Base-by-base conservation (phyloP, 2,329 filamentous ascomycete genomes). In the Tolypocladium album region DNA sequence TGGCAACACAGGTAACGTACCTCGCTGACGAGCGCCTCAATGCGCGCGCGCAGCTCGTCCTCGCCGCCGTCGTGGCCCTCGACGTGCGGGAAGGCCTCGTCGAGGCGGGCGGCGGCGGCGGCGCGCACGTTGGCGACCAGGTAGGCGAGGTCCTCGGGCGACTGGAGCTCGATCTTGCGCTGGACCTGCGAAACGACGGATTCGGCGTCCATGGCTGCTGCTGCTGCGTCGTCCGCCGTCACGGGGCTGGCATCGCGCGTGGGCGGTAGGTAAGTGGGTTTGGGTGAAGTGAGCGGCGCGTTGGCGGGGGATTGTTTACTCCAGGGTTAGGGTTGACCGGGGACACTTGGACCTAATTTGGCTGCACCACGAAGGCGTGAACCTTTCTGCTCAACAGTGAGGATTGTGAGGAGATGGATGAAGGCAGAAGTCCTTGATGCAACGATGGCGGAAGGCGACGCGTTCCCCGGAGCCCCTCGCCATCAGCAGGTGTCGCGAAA, bases 111-210 rank as follows among this genome's bases (percentile, higher is more conserved):
- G 53, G 82, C 79, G 13, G 89, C 88, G 60, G 86, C 85, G 71
- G 80, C 80, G 69, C 86, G 85, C 63, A 90, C 83, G 68, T 89
- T 89, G 64, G 80, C 75, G 66, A 89, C 80, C 36, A 93, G 82
- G 73, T 87, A 89, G 60, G 81, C 75, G 40, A 92, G 80, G 74
- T 93, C 89, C 56, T 88, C 84, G 50, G 85, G 83, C n/a, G 83
- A 82, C 75, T 92, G 89, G 58, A 93, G 84, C 75, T 92, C 89
- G 71, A 93, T 88, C 75, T 86, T 88, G 71, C 89, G 86, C 73
- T 91, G 85, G 65, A 73, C 72, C 43, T 76, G 70, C 11, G 72
- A 68, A 60, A 71, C 66, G 60, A 69, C 63, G 13, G 70, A 72
- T 58, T 73, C 71, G 40, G 58, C 13, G 40, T 59, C 70, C 74